Conservation (phyloP, 1,284 basidiomycete species). For the Pseudozyma sp. region DNA sequence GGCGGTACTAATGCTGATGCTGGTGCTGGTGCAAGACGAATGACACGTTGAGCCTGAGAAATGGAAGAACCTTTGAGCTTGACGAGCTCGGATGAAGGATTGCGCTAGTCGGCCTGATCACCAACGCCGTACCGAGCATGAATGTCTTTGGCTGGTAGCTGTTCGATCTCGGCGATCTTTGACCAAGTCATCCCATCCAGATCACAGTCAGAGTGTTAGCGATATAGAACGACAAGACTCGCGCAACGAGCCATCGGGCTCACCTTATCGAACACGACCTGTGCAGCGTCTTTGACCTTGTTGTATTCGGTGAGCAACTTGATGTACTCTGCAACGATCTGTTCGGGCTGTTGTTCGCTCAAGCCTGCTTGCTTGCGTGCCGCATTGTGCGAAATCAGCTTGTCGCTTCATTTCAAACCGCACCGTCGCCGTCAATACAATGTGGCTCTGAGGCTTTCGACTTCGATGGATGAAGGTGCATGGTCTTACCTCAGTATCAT, state of each 20-base stretch:
- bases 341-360: slow-evolving; percentile 22
- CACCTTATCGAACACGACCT: slow-evolving; percentile 42
- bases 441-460: background rate
- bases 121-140: slow-evolving; percentile 31
- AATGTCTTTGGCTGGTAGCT: slow-evolving; percentile 31
- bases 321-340: slow-evolving; percentile 38
- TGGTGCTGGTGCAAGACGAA: background rate
- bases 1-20: background rate
- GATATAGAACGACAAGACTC: background rate
- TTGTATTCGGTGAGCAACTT: slow-evolving; percentile 39
- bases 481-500: slow-evolving; percentile 26
- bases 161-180: slow-evolving; percentile 45
- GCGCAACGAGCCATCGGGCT: background rate
- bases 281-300: slow-evolving; percentile 39
- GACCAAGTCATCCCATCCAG: background rate
- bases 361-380: slow-evolving; percentile 6
- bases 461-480: background rate
- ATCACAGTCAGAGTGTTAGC: background rate
- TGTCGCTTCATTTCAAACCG: slow-evolving; percentile 5
- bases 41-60: no score
- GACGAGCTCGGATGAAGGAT: no score
- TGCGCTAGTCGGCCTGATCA: background rate
- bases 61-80: no score
- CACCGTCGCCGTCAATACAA: background rate
- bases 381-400: slow-evolving; percentile 28